Conservation (phyloP, 768 basidiomycete species). For the Amyloporia xantha region DNA sequence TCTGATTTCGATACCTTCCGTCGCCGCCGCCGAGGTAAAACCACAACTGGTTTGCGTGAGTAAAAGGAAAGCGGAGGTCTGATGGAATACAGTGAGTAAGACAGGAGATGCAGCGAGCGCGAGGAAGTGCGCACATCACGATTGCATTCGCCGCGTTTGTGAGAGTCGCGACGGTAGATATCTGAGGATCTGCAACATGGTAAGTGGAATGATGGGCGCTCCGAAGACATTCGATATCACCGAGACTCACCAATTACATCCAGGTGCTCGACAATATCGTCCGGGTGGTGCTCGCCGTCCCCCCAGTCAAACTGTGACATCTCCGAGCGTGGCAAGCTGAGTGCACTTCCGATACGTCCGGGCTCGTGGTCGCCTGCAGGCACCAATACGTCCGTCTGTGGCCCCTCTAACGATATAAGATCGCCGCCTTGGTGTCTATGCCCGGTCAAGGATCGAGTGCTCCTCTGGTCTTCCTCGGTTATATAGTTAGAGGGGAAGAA, state of each 20-base stretch:
- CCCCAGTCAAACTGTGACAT: slow-evolving; percentile 6
- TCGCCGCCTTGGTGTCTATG: slow-evolving; percentile 5
- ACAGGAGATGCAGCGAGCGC: too few species aligned
- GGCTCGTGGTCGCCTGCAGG: slow-evolving; percentile 26
- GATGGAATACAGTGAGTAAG: slow-evolving; percentile 1
- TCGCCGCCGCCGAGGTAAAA: slow-evolving; percentile 35
- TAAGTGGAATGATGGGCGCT: too few species aligned
- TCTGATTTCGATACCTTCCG: slow-evolving; percentile 11
- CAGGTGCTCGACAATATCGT: slow-evolving; percentile 78
- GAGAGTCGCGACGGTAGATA: slow-evolving; percentile 66
- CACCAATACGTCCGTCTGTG: slow-evolving; percentile 35
- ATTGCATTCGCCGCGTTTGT: slow-evolving; percentile 80
- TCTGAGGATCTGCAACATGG: slow-evolving; percentile 53
- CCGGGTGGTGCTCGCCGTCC: slow-evolving; percentile 46
- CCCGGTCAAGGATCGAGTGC: slow-evolving; percentile 2
- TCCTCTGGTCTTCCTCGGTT: background rate
- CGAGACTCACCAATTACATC: slow-evolving; percentile 61
- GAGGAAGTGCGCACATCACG: slow-evolving; percentile 43
- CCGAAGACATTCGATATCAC: too few species aligned
- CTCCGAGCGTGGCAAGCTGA: slow-evolving; percentile 30
- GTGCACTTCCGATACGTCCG: slow-evolving; percentile 38
- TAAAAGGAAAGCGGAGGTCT: slow-evolving; percentile 69
- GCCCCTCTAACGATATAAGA: slow-evolving; percentile 32
- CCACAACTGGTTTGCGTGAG: slow-evolving; percentile 61
- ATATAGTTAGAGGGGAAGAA: background rate